A percentile compares a stretch with the other conserved stretches of the same genome.
Evolutionary conservation across 768 basidiomycete species (phyloP).

Genomic region (Megacollybia marginata): DNA sequence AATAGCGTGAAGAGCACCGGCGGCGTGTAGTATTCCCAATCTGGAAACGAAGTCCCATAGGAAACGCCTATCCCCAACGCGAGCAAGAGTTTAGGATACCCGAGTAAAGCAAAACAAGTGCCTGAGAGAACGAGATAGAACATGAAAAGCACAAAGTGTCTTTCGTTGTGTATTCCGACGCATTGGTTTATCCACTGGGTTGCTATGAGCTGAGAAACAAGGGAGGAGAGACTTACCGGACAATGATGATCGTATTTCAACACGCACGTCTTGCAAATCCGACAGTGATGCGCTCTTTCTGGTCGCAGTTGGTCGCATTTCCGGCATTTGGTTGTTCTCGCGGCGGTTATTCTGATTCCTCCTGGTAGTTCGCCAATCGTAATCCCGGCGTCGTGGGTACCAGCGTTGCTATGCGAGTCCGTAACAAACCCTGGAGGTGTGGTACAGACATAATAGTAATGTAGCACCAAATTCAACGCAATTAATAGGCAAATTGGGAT

Average conservation of each 20-base stretch:
- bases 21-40: conserved; percentile 62
- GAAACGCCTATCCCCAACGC: conserved; percentile 44
- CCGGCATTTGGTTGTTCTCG: conserved; percentile 51
- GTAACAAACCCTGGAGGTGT: conserved; percentile 73
- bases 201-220: background rate
- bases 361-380: conserved; percentile 45
- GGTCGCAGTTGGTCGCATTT: conserved; percentile 18
- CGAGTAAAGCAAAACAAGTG: conserved; percentile 51
- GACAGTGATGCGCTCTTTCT: conserved; percentile 89
- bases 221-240: conserved; percentile 53
- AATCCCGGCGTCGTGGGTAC: conserved; percentile 20
- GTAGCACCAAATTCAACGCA: conserved; percentile 64
- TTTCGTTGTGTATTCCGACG: conserved; percentile 91
- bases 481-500: conserved; percentile 70
- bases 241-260: conserved; percentile 91
- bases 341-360: conserved; percentile 43
- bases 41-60: conserved; percentile 8
- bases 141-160: conserved; percentile 96
- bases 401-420: conserved; percentile 39
- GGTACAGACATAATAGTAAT: conserved; percentile 84
- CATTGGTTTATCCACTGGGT: conserved; percentile 90
- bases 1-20: conserved; percentile 61
- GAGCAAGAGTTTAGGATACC: conserved; percentile 51
- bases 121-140: conserved; percentile 72
- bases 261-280: conserved; percentile 85